phyloP scores from a whole-genome alignment of 306 rosid species.

The Dalbergia cultrata region DNA sequence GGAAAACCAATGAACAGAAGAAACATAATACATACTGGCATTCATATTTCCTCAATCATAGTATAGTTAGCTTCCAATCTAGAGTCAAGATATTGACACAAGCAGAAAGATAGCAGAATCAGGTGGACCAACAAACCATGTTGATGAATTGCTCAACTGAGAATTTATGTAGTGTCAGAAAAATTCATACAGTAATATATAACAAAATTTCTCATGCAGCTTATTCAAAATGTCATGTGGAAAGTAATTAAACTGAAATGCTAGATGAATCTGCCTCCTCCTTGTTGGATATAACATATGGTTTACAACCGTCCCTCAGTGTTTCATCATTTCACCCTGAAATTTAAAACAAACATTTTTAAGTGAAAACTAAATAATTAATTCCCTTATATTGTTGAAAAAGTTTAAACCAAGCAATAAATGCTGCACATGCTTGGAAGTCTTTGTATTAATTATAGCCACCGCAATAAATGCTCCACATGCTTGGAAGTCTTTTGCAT shows the following conservation, averaged over 20 bases:
- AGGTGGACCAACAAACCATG: background rate
- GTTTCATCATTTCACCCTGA: slow-evolving; percentile 73
- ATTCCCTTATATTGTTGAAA: background rate
- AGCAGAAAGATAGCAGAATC: background rate
- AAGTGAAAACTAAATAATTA: background rate
- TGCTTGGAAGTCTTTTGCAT: no score
- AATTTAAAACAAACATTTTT: slow-evolving; percentile 17
- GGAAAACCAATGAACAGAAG: no score
- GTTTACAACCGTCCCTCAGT: background rate
- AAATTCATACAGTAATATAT: background rate
- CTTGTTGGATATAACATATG: slow-evolving; percentile 28
- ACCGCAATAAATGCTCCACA: no score
- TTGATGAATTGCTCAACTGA: slow-evolving; percentile 11
- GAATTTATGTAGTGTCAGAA: slow-evolving; percentile 16
- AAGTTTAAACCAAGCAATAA: no score
- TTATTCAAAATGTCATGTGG: slow-evolving; percentile 31
- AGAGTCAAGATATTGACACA: background rate
- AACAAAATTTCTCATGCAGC: slow-evolving; percentile 7
- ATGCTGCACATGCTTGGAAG: no score
- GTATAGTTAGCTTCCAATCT: background rate
- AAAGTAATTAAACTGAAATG: slow-evolving; percentile 5
- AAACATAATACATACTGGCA: no score
- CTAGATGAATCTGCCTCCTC: slow-evolving; percentile 29
- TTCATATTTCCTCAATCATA: background rate
- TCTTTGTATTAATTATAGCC: no score